Conservation (phyloP, 306 rosid genomes). For the Crotalaria pallida region DNA sequence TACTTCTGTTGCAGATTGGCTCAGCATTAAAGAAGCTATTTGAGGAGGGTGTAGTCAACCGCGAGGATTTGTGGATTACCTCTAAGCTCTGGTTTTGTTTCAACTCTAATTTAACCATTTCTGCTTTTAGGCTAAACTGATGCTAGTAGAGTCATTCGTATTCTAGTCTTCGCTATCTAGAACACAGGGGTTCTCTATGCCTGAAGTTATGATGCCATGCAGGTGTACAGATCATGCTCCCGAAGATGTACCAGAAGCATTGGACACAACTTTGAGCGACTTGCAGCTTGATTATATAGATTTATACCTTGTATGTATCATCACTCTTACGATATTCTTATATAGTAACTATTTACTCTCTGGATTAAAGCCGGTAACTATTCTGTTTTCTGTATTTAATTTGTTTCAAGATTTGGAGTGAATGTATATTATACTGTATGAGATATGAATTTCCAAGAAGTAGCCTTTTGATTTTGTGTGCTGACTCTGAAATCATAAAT, state of each 20-base stretch:
- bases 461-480: background rate
- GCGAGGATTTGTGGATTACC: constrained; percentile 75
- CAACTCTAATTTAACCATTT: background rate
- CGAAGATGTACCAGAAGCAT: constrained; percentile 55
- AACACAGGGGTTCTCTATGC: background rate
- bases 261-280: constrained; percentile 51
- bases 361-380: background rate
- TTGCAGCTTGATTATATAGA: constrained; percentile 67
- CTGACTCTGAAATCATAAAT: background rate
- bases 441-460: background rate
- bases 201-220: constrained; percentile 7
- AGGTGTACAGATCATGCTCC: constrained; percentile 65
- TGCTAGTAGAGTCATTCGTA: too few species aligned
- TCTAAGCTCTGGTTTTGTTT: constrained; percentile 60
- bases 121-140: too few species aligned
- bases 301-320: constrained; percentile 51
- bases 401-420: background rate
- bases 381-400: background rate
- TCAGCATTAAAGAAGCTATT: constrained; percentile 46
- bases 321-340: background rate
- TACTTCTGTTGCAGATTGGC: constrained; percentile 52
- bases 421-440: too few species aligned
- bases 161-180: background rate
- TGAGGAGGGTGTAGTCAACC: constrained; percentile 64
- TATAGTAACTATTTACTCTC: background rate